Percentiles rank a stretch among this genome's conserved stretches.
Conservation (phyloP, 148 eudicot genomes). For the Hydrangea macrophylla region DNA sequence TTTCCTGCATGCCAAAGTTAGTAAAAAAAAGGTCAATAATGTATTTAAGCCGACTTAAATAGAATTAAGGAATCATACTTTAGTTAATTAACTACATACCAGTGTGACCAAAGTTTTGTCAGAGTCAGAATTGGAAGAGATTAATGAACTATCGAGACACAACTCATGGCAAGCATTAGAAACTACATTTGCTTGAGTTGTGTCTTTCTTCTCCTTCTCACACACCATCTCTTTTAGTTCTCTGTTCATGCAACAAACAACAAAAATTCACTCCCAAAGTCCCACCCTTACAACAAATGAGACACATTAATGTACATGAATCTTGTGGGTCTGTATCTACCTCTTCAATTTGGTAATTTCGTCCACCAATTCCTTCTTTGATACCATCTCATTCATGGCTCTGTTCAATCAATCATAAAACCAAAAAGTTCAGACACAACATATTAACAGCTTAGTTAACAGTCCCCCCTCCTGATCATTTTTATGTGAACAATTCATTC, state of each 20-base stretch:
- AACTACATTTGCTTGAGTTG: constrained; percentile 20
- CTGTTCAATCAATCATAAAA: constrained; percentile 17
- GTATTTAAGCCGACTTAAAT: neutral
- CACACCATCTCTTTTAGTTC: constrained; percentile 34
- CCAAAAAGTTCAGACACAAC: neutral
- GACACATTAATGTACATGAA: too few relatives aligned
- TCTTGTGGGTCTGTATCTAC: constrained; percentile 20
- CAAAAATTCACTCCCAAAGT: neutral
- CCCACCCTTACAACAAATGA: neutral
- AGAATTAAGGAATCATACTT: neutral
- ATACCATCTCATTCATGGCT: constrained; percentile 22
- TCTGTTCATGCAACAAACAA: constrained; percentile 27
- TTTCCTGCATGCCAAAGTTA: constrained; percentile 33
- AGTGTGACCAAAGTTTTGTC: constrained; percentile 11
- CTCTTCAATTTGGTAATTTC: constrained; percentile 35
- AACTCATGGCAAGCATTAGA: constrained; percentile 19
- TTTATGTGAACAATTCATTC: too few relatives aligned
- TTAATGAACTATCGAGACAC: constrained; percentile 14
- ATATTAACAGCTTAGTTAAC: neutral
- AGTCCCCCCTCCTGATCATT: too few relatives aligned
- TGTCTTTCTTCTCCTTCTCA: constrained; percentile 28
- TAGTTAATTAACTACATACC: constrained; percentile 12
- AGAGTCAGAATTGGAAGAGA: constrained; percentile 13
- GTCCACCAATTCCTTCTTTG: constrained; percentile 26
- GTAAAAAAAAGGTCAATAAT: neutral